Evolutionary conservation across 768 basidiomycete species (phyloP).

Genomic region (Glaciozyma martinii): DNA sequence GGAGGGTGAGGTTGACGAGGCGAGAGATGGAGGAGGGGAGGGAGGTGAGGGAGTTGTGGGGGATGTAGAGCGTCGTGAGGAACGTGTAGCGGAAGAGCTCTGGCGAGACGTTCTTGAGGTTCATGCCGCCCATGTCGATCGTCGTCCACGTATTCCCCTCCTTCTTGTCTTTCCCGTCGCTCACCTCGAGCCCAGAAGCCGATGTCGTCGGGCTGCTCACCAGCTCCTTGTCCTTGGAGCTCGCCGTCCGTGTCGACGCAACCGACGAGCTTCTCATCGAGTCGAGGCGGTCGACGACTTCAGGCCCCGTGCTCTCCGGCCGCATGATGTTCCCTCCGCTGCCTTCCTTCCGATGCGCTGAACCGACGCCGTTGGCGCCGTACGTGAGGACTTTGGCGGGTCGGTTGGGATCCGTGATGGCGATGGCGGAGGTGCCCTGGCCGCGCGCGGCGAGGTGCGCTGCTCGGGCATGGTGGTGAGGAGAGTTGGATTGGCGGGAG

Average conservation of each 20-base stretch:
- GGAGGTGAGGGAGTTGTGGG: constrained; percentile 74
- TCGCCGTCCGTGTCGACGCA: not conserved
- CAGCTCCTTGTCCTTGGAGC: constrained; percentile 5
- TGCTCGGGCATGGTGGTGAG: constrained; percentile 90
- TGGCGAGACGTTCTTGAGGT: constrained; percentile 78
- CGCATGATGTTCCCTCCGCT: constrained; percentile 8
- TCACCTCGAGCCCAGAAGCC: not conserved
- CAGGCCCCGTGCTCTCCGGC: constrained; percentile 1
- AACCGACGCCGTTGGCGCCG: constrained; percentile 1
- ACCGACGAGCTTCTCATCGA: constrained; percentile 2
- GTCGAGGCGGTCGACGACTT: constrained; percentile 21
- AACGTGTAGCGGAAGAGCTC: constrained; percentile 78
- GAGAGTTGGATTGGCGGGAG: constrained; percentile 72
- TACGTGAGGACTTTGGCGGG: constrained; percentile 8
- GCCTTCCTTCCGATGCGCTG: constrained; percentile 7
- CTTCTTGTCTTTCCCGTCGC: constrained; percentile 7
- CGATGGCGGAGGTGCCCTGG: constrained; percentile 73
- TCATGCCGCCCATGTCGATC: constrained; percentile 91
- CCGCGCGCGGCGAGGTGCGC: constrained; percentile 87
- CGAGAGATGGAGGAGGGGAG: constrained; percentile 75
- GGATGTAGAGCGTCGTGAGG: constrained; percentile 88
- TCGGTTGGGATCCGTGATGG: constrained; percentile 69
- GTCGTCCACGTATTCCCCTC: constrained; percentile 55
- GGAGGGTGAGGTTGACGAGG: constrained; percentile 72
- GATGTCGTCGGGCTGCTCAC: constrained; percentile 2